Percentiles rank a stretch among this genome's conserved stretches.
Conservation (phyloP, 2,329 filamentous ascomycete species). For the Fusarium papillatum region DNA sequence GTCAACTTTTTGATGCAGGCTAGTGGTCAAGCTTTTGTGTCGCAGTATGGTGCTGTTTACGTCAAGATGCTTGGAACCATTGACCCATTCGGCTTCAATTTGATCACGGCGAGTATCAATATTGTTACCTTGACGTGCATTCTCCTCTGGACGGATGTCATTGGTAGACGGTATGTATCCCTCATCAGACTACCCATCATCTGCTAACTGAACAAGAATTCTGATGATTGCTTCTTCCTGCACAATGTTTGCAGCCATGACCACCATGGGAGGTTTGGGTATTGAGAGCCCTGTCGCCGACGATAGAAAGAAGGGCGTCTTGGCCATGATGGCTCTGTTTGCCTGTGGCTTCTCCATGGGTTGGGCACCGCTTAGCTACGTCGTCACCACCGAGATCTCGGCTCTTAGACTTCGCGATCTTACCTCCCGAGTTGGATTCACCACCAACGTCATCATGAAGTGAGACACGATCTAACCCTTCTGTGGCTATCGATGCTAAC, state of each 20-base stretch:
- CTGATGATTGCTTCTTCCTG: constrained; percentile 31
- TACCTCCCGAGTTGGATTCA: constrained; percentile 28
- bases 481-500: neutral
- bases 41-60: constrained; percentile 39
- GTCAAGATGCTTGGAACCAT: constrained; percentile 38
- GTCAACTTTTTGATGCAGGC: constrained; percentile 36
- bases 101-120: constrained; percentile 40
- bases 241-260: constrained; percentile 38
- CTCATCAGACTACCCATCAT: accelerated
- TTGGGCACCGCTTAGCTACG: constrained; percentile 28
- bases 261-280: constrained; percentile 42
- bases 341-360: constrained; percentile 21
- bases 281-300: constrained; percentile 23
- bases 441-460: constrained; percentile 34
- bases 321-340: constrained; percentile 44
- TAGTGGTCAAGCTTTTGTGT: constrained; percentile 38
- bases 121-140: neutral
- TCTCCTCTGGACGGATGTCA: constrained; percentile 8
- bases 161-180: constrained; percentile 27
- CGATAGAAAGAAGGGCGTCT: constrained; percentile 36
- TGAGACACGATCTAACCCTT: neutral
- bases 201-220: neutral
- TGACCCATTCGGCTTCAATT: constrained; percentile 43
- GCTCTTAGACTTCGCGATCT: constrained; percentile 31
- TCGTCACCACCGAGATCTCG: constrained; percentile 37